Percentiles rank a stretch among this genome's conserved stretches.
These are phyloP conservation scores for Populus euphratica DNA, from an alignment of 345 rosid species.

Conservation along the genomic window DNA sequence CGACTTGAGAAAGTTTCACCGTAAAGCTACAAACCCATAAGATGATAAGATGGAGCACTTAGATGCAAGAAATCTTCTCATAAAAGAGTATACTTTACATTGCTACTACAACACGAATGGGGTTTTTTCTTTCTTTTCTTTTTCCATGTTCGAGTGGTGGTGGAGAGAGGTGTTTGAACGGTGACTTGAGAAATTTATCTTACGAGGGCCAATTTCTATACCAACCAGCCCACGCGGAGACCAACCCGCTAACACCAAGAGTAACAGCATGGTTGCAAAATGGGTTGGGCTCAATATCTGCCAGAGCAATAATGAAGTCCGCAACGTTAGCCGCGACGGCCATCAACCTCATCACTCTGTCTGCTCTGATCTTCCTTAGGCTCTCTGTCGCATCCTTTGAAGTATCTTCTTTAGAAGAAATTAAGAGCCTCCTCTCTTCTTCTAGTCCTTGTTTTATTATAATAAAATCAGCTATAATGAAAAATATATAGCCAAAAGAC, in stretches of 20 bases:
- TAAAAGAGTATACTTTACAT: background rate
- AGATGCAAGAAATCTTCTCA: background rate
- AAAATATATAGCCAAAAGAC: constrained; percentile 89
- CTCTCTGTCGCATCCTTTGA: constrained; percentile 32
- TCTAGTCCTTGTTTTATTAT: constrained; percentile 47
- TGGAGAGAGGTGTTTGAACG: background rate
- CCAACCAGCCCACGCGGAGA: constrained; percentile 99
- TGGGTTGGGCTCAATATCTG: constrained; percentile 86
- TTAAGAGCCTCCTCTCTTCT: constrained; percentile 47
- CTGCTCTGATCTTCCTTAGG: constrained; percentile 47
- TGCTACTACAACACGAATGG: background rate
- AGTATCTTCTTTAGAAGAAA: constrained; percentile 14
- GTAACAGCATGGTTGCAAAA: constrained; percentile 70
- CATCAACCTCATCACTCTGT: constrained; percentile 81
- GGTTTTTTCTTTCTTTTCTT: background rate
- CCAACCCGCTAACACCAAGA: constrained; percentile 83
- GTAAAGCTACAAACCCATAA: too few relatives aligned
- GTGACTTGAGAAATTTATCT: background rate
- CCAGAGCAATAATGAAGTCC: constrained; percentile 74
- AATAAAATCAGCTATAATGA: constrained; percentile 61
- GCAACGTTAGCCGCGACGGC: constrained; percentile 83
- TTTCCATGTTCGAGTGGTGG: background rate
- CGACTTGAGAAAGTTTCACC: too few relatives aligned
- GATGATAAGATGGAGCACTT: background rate
- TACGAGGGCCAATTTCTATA: constrained; percentile 90